These are phyloP conservation scores for Laetiporus sulphureus DNA, from an alignment of 1,284 basidiomycete species.

Conservation along the genomic window DNA sequence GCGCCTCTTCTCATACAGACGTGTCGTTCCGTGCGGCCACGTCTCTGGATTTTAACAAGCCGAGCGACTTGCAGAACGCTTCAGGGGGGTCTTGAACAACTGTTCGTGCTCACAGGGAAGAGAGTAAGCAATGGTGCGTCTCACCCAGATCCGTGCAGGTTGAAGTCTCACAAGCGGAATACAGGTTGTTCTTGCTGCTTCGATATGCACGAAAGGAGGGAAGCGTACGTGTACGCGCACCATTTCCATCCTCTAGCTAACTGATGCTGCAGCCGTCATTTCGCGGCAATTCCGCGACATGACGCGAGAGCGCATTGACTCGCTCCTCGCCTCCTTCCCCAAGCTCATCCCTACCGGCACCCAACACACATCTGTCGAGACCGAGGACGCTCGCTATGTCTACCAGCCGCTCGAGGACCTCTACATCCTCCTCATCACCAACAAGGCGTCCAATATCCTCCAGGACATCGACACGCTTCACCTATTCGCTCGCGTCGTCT, in stretches of 20 bases:
- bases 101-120: too few relatives aligned
- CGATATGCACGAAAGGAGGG: slow-evolving; percentile 90
- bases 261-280: slow-evolving; percentile 66
- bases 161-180: too few relatives aligned
- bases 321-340: slow-evolving; percentile 93
- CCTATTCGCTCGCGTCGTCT: slow-evolving; percentile 90
- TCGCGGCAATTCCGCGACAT: slow-evolving; percentile 97
- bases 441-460: slow-evolving; percentile 96
- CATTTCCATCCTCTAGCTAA: neutral
- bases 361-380: slow-evolving; percentile 96
- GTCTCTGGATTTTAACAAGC: too few relatives aligned
- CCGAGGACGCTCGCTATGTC: slow-evolving; percentile 90
- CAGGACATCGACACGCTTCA: slow-evolving; percentile 98
- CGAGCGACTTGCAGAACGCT: too few relatives aligned
- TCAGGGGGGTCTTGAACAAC: too few relatives aligned
- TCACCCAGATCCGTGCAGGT: too few relatives aligned
- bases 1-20: too few relatives aligned
- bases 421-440: slow-evolving; percentile 97
- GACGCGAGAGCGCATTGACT: slow-evolving; percentile 89
- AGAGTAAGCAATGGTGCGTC: too few relatives aligned
- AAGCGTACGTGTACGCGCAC: slow-evolving; percentile 50
- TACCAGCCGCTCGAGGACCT: slow-evolving; percentile 98
- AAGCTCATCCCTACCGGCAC: slow-evolving; percentile 96
- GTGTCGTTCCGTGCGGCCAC: too few relatives aligned
- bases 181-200: slow-evolving; percentile 92